A percentile compares a stretch with the other conserved stretches of the same genome.
Evolutionary conservation across 2,329 filamentous ascomycete genomes (phyloP).

Genomic region (Exophiala sp.): DNA sequence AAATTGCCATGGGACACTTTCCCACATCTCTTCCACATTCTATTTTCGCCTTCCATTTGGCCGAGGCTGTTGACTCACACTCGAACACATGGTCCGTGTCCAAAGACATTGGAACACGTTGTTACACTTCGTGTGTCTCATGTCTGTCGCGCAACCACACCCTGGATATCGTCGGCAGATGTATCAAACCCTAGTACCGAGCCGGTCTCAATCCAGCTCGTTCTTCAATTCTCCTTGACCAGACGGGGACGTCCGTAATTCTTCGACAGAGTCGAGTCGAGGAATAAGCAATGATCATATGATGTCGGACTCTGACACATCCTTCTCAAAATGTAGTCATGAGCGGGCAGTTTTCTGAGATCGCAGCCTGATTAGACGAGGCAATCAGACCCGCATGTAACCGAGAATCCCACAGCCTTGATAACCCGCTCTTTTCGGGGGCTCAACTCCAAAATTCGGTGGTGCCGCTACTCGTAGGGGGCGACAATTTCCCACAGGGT

Average conservation of each 20-base stretch:
- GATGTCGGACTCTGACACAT: neutral
- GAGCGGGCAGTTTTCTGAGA: neutral
- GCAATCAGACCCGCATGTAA: slow-evolving; percentile 13
- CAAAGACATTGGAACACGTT: neutral
- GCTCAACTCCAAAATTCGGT: neutral
- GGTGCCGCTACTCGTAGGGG: neutral
- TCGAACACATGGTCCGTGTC: neutral
- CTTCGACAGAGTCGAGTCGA: too few species aligned
- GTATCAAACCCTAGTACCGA: too few species aligned
- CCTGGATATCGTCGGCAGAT: neutral
- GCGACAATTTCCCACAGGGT: neutral
- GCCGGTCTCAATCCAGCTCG: too few species aligned
- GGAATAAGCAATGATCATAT: neutral
- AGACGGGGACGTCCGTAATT: too few species aligned
- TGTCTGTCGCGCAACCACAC: neutral
- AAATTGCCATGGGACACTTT: too few species aligned
- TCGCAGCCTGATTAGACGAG: neutral
- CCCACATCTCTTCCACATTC: neutral
- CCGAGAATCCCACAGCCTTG: neutral
- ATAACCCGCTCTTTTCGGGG: neutral
- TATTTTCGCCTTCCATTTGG: neutral
- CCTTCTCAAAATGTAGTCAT: neutral
- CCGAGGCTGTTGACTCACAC: neutral
- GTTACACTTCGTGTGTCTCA: neutral
- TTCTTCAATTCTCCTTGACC: too few species aligned